These are phyloP conservation scores for Hortiboletus campestris DNA, from an alignment of 768 basidiomycete species.

Conservation along the genomic window DNA sequence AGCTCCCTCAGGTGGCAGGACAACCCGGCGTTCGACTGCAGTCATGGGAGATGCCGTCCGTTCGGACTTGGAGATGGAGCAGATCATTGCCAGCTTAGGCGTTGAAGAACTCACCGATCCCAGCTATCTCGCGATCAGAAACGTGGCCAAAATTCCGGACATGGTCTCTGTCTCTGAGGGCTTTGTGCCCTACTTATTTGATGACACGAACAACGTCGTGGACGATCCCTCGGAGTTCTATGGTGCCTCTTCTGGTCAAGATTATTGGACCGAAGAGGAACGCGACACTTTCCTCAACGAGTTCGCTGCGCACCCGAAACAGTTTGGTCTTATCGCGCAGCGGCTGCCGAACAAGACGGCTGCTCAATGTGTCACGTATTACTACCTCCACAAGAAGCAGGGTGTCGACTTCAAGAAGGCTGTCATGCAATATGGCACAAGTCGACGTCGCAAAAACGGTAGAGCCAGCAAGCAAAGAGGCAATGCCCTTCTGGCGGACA, in stretches of 20 bases:
- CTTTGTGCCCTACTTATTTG: slow-evolving; percentile 60
- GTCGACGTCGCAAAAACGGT: slow-evolving; percentile 59
- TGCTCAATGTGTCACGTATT: slow-evolving; percentile 87
- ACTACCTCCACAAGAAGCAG: slow-evolving; percentile 92
- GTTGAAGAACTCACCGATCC: slow-evolving; percentile 94
- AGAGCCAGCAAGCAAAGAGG: slow-evolving; percentile 75
- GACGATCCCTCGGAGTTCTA: slow-evolving; percentile 78
- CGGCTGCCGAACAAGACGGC: slow-evolving; percentile 81
- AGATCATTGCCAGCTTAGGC: slow-evolving; percentile 92
- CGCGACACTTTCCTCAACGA: slow-evolving; percentile 73
- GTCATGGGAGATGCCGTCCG: slow-evolving; percentile 83
- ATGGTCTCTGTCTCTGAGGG: slow-evolving; percentile 75
- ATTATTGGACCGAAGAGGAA: slow-evolving; percentile 88
- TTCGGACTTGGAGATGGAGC: slow-evolving; percentile 95
- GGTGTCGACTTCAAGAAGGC: slow-evolving; percentile 82
- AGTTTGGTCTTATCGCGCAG: slow-evolving; percentile 90
- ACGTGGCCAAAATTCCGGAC: slow-evolving; percentile 86
- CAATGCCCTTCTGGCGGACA: slow-evolving; percentile 78
- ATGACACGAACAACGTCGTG: slow-evolving; percentile 84
- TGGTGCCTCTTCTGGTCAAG: slow-evolving; percentile 64
- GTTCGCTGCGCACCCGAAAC: slow-evolving; percentile 86
- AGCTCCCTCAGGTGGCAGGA: slow-evolving; percentile 46
- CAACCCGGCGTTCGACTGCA: slow-evolving; percentile 72
- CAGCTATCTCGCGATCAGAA: slow-evolving; percentile 77
- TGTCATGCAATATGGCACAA: slow-evolving; percentile 61